These are phyloP conservation scores for Ensete glaucum DNA, from an alignment of 176 grass and related monocot genomes.

Conservation along the genomic window DNA sequence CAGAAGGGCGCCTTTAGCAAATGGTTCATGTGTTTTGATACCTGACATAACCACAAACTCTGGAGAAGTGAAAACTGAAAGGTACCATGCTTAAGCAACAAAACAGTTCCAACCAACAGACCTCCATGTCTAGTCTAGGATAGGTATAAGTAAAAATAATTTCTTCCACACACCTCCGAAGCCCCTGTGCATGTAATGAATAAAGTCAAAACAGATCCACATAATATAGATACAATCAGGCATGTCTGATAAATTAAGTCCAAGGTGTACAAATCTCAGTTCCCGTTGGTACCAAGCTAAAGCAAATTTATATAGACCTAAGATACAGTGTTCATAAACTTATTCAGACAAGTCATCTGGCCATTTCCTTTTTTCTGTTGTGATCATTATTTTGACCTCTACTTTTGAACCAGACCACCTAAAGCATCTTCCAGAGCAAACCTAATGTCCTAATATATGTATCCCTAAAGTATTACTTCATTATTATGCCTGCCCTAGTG, in stretches of 20 bases:
- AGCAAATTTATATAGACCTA: not conserved
- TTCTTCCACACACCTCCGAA: conserved; percentile 80
- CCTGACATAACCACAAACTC: conserved; percentile 31
- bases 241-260: not conserved
- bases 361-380: no score
- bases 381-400: not conserved
- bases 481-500: not conserved
- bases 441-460: not conserved
- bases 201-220: not conserved
- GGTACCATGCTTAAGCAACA: not conserved
- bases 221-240: not conserved
- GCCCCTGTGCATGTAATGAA: conserved; percentile 29
- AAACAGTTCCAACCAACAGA: conserved; percentile 24
- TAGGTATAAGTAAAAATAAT: conserved; percentile 91
- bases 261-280: not conserved
- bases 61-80: conserved; percentile 5
- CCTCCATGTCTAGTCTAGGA: conserved; percentile 98
- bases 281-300: not conserved
- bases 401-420: not conserved
- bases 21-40: conserved; percentile 97
- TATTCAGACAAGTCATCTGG: no score
- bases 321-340: no score
- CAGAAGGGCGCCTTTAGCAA: conserved; percentile 95
- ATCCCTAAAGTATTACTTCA: not conserved
- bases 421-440: not conserved